Base-by-base conservation (phyloP, 257 asterid genomes). In the Solanum virginianum region DNA sequence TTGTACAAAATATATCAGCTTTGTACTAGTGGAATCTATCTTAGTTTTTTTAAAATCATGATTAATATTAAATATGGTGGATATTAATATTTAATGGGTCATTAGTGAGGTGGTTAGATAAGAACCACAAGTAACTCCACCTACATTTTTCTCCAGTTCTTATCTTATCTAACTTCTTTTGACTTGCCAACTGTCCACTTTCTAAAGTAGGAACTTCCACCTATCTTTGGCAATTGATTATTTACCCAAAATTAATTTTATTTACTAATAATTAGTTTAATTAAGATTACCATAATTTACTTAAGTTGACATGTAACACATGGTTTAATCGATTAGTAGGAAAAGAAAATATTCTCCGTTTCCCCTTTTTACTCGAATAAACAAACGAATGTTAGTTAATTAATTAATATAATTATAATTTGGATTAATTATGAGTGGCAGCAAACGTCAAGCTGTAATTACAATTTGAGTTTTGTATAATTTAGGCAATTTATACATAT, bases 71-170 rank as follows among this genome's bases (percentile, higher is more conserved):
- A 43, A 43, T 43, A 22, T 7, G 29, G 85, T 62, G 0, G 45
- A 45, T 80, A 85, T 85, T 85, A 36, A 71, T 77, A 84, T 63
- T 66, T 65, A 80, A 75, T 84, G 80, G 86, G 36, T 80, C 88
- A 83, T 15, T 72, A 2, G 16, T 88, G 92, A 89, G 84, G 91
- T 90, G 93, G 89, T 70, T 83, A 68, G 92, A 91, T 89, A 88
- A 90, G 91, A 86, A 85, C 93, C 97, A 88, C 91, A 86, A 88
- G 75, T 36, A 82, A 65, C 2, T 65, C 65, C 82, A 83, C 59
- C 87, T 11, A 72, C 77, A 47, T 72, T 83, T 68, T 75, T 29
- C 47, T 51, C 5, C 41, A 8, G 29, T 81, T 8, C 90, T 93
- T 85, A 94, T 93, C 95, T 88, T 65, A 45, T 60, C 85, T 85